Evolutionary conservation across 2,329 filamentous ascomycete species (phyloP).

Genomic region (Phialophora verrucosa): DNA sequence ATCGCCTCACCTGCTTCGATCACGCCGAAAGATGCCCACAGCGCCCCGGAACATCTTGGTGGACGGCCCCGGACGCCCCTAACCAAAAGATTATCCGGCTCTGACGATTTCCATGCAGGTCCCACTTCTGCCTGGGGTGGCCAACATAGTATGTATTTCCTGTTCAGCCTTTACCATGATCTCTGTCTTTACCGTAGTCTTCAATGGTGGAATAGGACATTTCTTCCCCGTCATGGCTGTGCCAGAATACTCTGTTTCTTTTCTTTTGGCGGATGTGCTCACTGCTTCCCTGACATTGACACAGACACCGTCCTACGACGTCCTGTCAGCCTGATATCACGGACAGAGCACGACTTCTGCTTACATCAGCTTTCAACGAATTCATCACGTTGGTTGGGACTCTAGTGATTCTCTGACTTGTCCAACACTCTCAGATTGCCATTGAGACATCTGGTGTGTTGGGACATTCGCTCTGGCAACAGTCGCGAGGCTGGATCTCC

Average conservation of each 20-base stretch:
- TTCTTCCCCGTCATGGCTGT: neutral
- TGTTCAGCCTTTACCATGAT: conserved; percentile 16
- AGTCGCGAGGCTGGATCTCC: conserved; percentile 6
- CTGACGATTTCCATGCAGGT: neutral
- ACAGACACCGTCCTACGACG: neutral
- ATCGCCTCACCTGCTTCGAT: conserved; percentile 11
- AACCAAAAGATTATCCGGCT: conserved; percentile 13
- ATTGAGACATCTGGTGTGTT: neutral
- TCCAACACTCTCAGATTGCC: neutral
- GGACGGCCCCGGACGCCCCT: neutral
- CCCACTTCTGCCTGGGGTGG: conserved; percentile 10
- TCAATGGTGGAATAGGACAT: neutral
- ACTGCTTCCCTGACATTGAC: neutral
- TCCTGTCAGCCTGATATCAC: neutral
- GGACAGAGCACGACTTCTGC: neutral
- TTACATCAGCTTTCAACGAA: neutral
- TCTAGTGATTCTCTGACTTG: neutral
- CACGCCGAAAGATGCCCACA: neutral
- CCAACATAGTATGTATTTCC: neutral
- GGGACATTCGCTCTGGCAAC: neutral
- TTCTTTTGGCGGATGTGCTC: neutral
- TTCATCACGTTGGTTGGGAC: too few species aligned
- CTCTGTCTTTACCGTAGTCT: neutral
- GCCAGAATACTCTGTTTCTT: neutral
- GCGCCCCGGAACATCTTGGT: neutral